These are phyloP conservation scores for Butyriboletus appendiculatus DNA, from an alignment of 1,284 basidiomycete genomes.

Conservation along the genomic window DNA sequence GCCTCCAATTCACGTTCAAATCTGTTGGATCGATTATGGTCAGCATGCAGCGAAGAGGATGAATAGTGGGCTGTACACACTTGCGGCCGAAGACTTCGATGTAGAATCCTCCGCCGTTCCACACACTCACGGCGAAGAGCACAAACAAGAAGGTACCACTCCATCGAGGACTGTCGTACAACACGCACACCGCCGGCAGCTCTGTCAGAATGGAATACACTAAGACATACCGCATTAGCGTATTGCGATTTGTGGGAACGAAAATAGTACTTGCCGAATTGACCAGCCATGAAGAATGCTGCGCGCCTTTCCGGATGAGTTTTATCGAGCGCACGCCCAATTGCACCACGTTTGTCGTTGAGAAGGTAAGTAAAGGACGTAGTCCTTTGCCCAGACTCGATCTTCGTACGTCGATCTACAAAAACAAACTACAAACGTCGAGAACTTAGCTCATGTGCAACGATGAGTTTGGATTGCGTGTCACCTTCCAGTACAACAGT, in stretches of 20 bases:
- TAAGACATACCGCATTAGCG: conserved; percentile 29
- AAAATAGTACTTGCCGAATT: conserved; percentile 60
- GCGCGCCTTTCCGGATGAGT: conserved; percentile 66
- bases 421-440: conserved; percentile 66
- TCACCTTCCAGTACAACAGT: conserved; percentile 85
- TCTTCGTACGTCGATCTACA: conserved; percentile 81
- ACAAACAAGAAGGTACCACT: conserved; percentile 75
- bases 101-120: conserved; percentile 87
- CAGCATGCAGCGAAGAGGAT: not conserved
- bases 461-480: not conserved
- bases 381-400: conserved; percentile 82
- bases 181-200: conserved; percentile 78
- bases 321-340: conserved; percentile 68
- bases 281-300: conserved; percentile 80
- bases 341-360: conserved; percentile 82
- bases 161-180: conserved; percentile 77
- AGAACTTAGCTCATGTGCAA: conserved; percentile 1
- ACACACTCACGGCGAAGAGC: conserved; percentile 81
- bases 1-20: conserved; percentile 91
- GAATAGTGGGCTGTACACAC: conserved; percentile 46
- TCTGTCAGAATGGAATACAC: conserved; percentile 88
- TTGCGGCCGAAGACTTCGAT: conserved; percentile 96
- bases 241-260: not conserved
- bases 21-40: conserved; percentile 40
- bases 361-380: conserved; percentile 86